These are phyloP conservation scores for Stellera chamaejasme DNA, from an alignment of 345 rosid genomes.

Conservation along the genomic window DNA sequence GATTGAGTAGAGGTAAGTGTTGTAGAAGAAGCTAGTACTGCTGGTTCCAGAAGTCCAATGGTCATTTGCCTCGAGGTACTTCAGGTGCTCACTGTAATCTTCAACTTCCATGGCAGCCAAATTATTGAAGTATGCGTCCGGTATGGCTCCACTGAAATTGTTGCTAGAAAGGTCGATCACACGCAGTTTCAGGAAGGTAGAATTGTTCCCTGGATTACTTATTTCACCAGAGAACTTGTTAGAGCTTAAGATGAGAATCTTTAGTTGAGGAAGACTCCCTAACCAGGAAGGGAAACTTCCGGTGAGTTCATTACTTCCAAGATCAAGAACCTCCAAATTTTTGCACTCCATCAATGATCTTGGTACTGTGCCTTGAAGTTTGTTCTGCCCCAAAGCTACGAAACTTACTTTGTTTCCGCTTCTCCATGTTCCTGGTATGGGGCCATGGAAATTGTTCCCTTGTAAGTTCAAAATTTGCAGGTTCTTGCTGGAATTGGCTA, in stretches of 20 bases:
- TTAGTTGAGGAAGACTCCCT: background rate
- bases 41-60: background rate
- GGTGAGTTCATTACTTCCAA: slow-evolving; percentile 1
- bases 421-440: slow-evolving; percentile 7
- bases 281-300: slow-evolving; percentile 11
- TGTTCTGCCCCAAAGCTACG: slow-evolving; percentile 14
- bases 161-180: slow-evolving; percentile 7
- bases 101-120: slow-evolving; percentile 1
- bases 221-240: slow-evolving; percentile 11
- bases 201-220: background rate
- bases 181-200: slow-evolving; percentile 1
- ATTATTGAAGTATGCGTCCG: background rate
- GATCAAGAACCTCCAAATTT: background rate
- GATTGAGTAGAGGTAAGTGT: background rate
- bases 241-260: slow-evolving; percentile 5
- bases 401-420: slow-evolving; percentile 1
- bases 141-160: background rate
- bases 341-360: slow-evolving; percentile 2
- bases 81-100: background rate
- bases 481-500: slow-evolving; percentile 8
- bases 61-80: too few species aligned
- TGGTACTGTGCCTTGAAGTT: slow-evolving; percentile 7
- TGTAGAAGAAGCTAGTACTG: background rate
- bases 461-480: slow-evolving; percentile 6
- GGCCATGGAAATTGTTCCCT: slow-evolving; percentile 16